A percentile compares a stretch with the other conserved stretches of the same genome.
phyloP scores from a whole-genome alignment of 805 yeast genomes.

The Vanderwaltozyma polyspora region DNA sequence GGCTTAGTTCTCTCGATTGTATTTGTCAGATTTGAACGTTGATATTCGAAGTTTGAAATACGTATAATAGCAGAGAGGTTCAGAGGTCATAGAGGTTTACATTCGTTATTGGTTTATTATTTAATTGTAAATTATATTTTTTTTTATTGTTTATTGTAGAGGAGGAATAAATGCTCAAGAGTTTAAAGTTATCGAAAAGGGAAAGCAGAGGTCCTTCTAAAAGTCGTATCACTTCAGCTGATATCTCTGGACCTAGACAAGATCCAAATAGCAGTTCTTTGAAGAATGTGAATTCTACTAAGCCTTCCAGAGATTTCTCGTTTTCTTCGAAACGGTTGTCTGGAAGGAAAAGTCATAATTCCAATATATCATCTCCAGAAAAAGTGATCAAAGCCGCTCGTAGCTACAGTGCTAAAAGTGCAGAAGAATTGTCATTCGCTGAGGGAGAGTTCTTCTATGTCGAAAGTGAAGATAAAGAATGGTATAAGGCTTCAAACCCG shows the following conservation, averaged over 20 bases:
- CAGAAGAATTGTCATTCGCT: conserved; percentile 66
- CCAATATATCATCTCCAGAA: conserved; percentile 37
- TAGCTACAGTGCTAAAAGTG: conserved; percentile 66
- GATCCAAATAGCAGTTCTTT: too few species aligned
- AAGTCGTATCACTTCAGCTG: conserved; percentile 26
- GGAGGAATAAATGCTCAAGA: conserved; percentile 20
- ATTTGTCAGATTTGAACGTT: too few species aligned
- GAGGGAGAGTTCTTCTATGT: conserved; percentile 89
- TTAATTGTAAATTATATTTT: too few species aligned
- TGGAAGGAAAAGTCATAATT: conserved; percentile 4
- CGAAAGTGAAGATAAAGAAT: conserved; percentile 48
- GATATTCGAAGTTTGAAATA: too few species aligned
- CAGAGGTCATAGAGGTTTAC: too few species aligned
- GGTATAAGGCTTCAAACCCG: conserved; percentile 88
- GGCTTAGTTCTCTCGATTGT: too few species aligned
- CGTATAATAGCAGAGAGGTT: too few species aligned
- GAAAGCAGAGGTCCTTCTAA: conserved; percentile 19
- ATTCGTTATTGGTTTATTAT: too few species aligned
- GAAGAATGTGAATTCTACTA: too few species aligned
- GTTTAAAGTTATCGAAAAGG: conserved; percentile 21
- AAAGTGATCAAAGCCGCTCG: conserved; percentile 75
- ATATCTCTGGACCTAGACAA: conserved; percentile 27
- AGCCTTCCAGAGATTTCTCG: too few species aligned
- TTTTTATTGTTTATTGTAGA: too few species aligned
- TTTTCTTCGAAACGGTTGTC: too few species aligned